These are phyloP conservation scores for Phyllosticta citriasiana DNA, from an alignment of 2,329 filamentous ascomycete genomes.

Conservation along the genomic window DNA sequence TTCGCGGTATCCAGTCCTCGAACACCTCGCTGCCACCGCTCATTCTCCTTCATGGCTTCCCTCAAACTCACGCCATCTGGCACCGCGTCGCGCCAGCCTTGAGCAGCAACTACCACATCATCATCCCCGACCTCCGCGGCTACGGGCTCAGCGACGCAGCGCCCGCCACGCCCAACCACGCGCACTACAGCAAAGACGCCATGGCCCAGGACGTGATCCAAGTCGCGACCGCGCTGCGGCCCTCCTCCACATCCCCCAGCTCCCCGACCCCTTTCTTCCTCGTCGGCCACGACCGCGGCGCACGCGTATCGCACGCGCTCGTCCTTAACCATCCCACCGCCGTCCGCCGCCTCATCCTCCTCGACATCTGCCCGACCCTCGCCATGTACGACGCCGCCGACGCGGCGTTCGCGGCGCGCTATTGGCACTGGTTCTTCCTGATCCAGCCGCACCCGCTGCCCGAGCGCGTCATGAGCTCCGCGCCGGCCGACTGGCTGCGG, in stretches of 20 bases:
- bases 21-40: slow-evolving; percentile 30
- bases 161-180: slow-evolving; percentile 1
- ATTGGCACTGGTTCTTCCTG: slow-evolving; percentile 52
- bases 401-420: slow-evolving; percentile 37
- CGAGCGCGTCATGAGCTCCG: slow-evolving; percentile 39
- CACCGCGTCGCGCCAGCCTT: slow-evolving; percentile 36
- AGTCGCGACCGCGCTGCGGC: slow-evolving; percentile 27
- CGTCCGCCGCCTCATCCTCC: slow-evolving; percentile 21
- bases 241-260: slow-evolving; percentile 36
- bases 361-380: slow-evolving; percentile 48
- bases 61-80: slow-evolving; percentile 45
- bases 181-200: slow-evolving; percentile 37
- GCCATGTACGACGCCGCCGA: slow-evolving; percentile 41
- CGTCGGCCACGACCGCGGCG: slow-evolving; percentile 49
- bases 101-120: slow-evolving; percentile 30
- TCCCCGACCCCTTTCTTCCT: slow-evolving; percentile 25
- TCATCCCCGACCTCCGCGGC: slow-evolving; percentile 42
- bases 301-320: slow-evolving; percentile 45
- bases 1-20: slow-evolving; percentile 32
- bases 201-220: slow-evolving; percentile 36
- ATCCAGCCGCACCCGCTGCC: slow-evolving; percentile 44
- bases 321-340: slow-evolving; percentile 37
- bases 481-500: slow-evolving; percentile 24
- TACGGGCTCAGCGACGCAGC: slow-evolving; percentile 44
- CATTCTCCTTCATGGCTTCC: slow-evolving; percentile 43